Percentiles rank a stretch among this genome's conserved stretches.
phyloP scores from a whole-genome alignment of 106 monocot species.

The Acanthochlamys bracteata region DNA sequence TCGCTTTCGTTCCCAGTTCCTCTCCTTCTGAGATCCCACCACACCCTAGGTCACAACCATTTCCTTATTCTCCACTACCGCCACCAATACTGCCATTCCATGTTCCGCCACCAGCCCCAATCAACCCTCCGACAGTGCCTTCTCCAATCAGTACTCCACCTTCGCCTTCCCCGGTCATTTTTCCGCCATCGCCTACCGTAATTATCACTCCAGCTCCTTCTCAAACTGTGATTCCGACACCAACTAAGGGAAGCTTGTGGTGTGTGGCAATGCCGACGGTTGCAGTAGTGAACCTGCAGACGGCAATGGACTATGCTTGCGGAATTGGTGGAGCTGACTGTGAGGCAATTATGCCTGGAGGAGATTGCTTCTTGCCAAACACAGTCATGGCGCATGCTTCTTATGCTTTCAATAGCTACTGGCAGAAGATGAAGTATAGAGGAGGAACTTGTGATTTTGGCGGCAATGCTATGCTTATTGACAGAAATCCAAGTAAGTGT shows the following conservation, averaged over 20 bases:
- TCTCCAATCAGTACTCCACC: not conserved
- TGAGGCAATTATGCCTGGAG: constrained; percentile 1
- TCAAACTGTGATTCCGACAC: not conserved
- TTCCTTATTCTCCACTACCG: not conserved
- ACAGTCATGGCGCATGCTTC: constrained; percentile 4
- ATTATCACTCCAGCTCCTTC: not conserved
- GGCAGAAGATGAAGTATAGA: constrained; percentile 2
- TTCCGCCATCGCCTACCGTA: not conserved
- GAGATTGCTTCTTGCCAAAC: constrained; percentile 1
- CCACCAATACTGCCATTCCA: constrained; percentile 9
- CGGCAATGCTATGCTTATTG: not conserved
- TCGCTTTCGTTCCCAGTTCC: constrained; percentile 29
- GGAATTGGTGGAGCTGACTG: constrained; percentile 2
- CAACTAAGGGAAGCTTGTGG: constrained; percentile 27
- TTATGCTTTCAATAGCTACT: constrained; percentile 7
- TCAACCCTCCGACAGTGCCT: constrained; percentile 6
- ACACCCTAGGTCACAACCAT: constrained; percentile 6
- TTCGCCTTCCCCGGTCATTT: not conserved
- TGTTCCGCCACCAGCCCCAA: constrained; percentile 3
- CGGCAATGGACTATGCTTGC: constrained; percentile 4
- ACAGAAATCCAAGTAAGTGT: constrained; percentile 5
- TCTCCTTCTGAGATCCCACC: constrained; percentile 17
- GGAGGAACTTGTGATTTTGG: constrained; percentile 7
- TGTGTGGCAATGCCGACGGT: constrained; percentile 8
- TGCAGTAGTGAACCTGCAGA: not conserved